phyloP scores from a whole-genome alignment of 441 rosid species.

The Populus hybrid region DNA sequence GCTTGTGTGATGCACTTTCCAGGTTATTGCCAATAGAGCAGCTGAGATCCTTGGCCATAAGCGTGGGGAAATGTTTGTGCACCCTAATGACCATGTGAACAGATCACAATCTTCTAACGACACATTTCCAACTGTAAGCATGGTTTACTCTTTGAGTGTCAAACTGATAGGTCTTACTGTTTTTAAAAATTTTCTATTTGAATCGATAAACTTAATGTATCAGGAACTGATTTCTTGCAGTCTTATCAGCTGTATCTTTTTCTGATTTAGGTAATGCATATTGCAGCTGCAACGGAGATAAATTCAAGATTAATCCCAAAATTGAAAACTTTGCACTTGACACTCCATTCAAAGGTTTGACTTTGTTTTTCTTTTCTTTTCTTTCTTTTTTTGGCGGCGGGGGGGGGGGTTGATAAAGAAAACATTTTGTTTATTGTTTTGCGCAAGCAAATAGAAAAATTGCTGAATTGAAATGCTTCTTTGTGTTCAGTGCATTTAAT shows the following conservation, averaged over 20 bases:
- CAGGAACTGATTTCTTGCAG: not conserved
- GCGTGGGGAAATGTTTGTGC: slow-evolving; percentile 84
- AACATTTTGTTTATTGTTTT: slow-evolving; percentile 12
- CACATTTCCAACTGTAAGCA: slow-evolving; percentile 88
- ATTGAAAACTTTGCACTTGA: slow-evolving; percentile 57
- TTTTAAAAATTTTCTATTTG: not conserved
- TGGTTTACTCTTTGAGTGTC: slow-evolving; percentile 9
- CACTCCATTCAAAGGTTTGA: slow-evolving; percentile 68
- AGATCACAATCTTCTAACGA: slow-evolving; percentile 95
- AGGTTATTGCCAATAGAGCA: slow-evolving; percentile 98
- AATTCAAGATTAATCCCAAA: slow-evolving; percentile 83
- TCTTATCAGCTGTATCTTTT: slow-evolving; percentile 10
- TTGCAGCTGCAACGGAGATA: slow-evolving; percentile 85
- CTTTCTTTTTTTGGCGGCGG: too few species aligned
- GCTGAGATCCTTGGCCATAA: slow-evolving; percentile 91
- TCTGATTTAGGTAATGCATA: slow-evolving; percentile 81
- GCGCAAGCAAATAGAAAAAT: not conserved
- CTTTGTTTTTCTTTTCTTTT: not conserved
- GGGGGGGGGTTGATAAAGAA: not conserved
- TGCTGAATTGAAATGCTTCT: slow-evolving; percentile 1
- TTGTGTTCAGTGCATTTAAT: not conserved
- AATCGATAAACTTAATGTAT: not conserved
- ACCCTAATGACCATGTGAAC: slow-evolving; percentile 97
- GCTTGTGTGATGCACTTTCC: slow-evolving; percentile 14
- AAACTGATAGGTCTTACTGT: not conserved